Evolutionary conservation across 2,329 filamentous ascomycete genomes (phyloP).

Genomic region (Fusarium sambucinum): DNA sequence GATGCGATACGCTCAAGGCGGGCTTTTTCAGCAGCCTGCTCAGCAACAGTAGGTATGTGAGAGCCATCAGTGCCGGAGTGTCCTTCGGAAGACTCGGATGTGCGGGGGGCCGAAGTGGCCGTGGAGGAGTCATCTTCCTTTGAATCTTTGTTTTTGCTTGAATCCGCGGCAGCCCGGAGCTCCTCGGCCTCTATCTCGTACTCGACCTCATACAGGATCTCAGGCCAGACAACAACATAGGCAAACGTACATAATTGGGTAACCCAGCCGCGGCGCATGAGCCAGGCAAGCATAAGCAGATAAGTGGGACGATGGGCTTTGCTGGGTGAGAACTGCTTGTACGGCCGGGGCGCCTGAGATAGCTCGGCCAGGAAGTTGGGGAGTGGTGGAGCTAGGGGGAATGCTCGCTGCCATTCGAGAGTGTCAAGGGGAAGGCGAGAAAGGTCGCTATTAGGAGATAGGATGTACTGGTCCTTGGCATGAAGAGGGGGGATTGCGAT

Average conservation of each 20-base stretch:
- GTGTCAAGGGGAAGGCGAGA: slow-evolving; percentile 76
- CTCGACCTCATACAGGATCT: slow-evolving; percentile 85
- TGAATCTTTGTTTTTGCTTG: slow-evolving; percentile 44
- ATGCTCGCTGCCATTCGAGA: slow-evolving; percentile 78
- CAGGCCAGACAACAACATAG: slow-evolving; percentile 85
- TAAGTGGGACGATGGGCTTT: slow-evolving; percentile 90
- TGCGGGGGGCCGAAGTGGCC: slow-evolving; percentile 35
- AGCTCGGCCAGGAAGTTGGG: slow-evolving; percentile 89
- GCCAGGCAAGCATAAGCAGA: slow-evolving; percentile 91
- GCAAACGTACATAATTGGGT: slow-evolving; percentile 92
- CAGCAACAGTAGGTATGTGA: slow-evolving; percentile 58
- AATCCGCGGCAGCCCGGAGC: slow-evolving; percentile 57
- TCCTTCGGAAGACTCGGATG: slow-evolving; percentile 47
- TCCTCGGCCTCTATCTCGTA: slow-evolving; percentile 76
- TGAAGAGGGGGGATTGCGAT: slow-evolving; percentile 92
- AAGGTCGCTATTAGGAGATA: slow-evolving; percentile 90
- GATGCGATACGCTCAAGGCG: slow-evolving; percentile 69
- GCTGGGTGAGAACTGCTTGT: slow-evolving; percentile 85
- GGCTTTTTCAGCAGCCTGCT: slow-evolving; percentile 71
- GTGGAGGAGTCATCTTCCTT: slow-evolving; percentile 43
- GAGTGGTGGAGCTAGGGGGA: slow-evolving; percentile 84
- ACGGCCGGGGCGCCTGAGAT: slow-evolving; percentile 83
- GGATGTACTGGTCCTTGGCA: slow-evolving; percentile 88
- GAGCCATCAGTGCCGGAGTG: slow-evolving; percentile 41
- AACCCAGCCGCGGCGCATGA: slow-evolving; percentile 92